phyloP scores from a whole-genome alignment of 495 filamentous ascomycete genomes.

The Daldinia concentrica region DNA sequence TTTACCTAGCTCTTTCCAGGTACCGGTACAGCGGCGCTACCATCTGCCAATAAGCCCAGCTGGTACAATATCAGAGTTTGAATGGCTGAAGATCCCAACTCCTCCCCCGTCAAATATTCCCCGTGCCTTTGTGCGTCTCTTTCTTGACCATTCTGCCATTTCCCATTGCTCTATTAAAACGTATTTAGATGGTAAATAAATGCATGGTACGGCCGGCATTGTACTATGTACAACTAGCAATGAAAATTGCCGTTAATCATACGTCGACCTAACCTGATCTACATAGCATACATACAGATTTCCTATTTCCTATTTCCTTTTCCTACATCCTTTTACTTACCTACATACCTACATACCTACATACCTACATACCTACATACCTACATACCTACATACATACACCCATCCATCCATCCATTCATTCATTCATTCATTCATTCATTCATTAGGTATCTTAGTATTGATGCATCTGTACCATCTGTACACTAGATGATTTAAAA shows the following conservation, averaged over 20 bases:
- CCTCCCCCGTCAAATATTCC: constrained; percentile 31
- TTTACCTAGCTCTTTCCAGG: constrained; percentile 10
- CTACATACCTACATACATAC: too few species aligned
- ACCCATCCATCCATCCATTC: background rate
- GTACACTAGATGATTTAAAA: constrained; percentile 3
- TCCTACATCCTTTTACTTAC: background rate
- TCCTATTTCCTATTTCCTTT: constrained; percentile 4
- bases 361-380: too few species aligned
- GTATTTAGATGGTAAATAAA: background rate
- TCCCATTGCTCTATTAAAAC: constrained; percentile 1
- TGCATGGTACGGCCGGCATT: background rate
- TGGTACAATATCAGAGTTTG: constrained; percentile 45
- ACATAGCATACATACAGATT: background rate
- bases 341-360: background rate
- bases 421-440: constrained; percentile 2
- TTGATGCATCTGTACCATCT: background rate
- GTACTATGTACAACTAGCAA: constrained; percentile 3
- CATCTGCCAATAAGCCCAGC: constrained; percentile 34
- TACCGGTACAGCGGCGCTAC: constrained; percentile 38
- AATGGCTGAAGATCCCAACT: constrained; percentile 45
- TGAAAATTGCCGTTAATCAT: constrained; percentile 26
- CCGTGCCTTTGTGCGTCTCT: constrained; percentile 32
- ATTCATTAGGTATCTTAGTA: background rate
- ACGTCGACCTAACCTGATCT: background rate
- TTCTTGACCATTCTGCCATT: background rate